Conservation (phyloP, 1,139 yeast species). For the Candida sp. region DNA sequence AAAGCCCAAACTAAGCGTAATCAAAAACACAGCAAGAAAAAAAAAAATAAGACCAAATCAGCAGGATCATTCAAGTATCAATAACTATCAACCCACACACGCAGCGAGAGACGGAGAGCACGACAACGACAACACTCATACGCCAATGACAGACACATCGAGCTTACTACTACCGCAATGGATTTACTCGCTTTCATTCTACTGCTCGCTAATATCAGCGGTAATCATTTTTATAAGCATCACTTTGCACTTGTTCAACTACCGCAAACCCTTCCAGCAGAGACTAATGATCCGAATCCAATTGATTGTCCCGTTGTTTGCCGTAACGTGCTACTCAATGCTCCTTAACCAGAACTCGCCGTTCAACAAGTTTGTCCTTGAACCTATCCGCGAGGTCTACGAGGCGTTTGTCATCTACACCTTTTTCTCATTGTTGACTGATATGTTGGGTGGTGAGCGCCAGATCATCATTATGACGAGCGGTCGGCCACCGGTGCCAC, state of each 20-base stretch:
- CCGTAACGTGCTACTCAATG: slow-evolving; percentile 56
- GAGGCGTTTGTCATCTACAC: slow-evolving; percentile 98
- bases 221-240: slow-evolving; percentile 35
- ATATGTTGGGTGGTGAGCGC: slow-evolving; percentile 91
- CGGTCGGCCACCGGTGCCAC: slow-evolving; percentile 75
- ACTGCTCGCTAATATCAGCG: slow-evolving; percentile 36
- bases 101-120: background rate
- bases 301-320: slow-evolving; percentile 63
- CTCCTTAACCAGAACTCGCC: slow-evolving; percentile 45
- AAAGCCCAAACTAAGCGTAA: background rate
- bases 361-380: slow-evolving; percentile 53
- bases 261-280: slow-evolving; percentile 90
- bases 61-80: background rate
- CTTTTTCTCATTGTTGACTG: slow-evolving; percentile 81
- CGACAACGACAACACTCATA: background rate
- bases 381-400: slow-evolving; percentile 85
- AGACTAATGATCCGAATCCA: slow-evolving; percentile 84
- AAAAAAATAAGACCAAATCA: background rate
- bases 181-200: slow-evolving; percentile 37
- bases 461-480: slow-evolving; percentile 75
- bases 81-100: background rate
- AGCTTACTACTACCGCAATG: slow-evolving; percentile 31
- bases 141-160: slow-evolving; percentile 1
- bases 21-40: background rate
- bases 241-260: slow-evolving; percentile 54